A percentile compares a stretch with the other conserved stretches of the same genome.
Evolutionary conservation across 1,139 yeast genomes (phyloP).

Genomic region (Blastobotrys persicus): DNA sequence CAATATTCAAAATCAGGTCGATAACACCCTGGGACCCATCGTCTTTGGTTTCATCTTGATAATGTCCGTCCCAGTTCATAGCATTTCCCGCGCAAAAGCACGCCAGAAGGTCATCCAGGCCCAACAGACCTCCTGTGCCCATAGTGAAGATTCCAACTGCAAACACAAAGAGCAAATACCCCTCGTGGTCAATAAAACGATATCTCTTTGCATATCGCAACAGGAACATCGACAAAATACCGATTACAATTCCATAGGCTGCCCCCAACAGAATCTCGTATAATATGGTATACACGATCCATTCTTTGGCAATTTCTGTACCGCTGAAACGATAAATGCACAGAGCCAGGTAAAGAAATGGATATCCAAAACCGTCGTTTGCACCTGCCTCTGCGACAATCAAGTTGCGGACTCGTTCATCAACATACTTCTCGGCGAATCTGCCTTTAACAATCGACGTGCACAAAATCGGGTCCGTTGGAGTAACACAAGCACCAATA

Average conservation of each 20-base stretch:
- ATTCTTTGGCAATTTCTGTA: slow-evolving; percentile 35
- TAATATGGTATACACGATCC: slow-evolving; percentile 39
- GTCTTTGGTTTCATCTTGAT: slow-evolving; percentile 32
- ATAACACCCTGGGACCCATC: slow-evolving; percentile 35
- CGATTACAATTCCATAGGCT: slow-evolving; percentile 37
- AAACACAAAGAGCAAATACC: slow-evolving; percentile 69
- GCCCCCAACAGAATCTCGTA: slow-evolving; percentile 40
- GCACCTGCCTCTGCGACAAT: slow-evolving; percentile 44
- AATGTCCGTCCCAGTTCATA: slow-evolving; percentile 39
- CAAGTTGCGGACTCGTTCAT: slow-evolving; percentile 33
- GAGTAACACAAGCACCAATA: slow-evolving; percentile 45
- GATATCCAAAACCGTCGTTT: slow-evolving; percentile 44
- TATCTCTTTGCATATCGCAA: slow-evolving; percentile 30
- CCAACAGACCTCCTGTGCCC: slow-evolving; percentile 41
- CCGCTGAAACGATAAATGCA: slow-evolving; percentile 34
- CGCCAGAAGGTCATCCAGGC: slow-evolving; percentile 42
- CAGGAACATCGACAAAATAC: slow-evolving; percentile 33
- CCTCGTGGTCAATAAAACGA: slow-evolving; percentile 44
- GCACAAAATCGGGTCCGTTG: slow-evolving; percentile 47
- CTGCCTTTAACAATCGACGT: slow-evolving; percentile 45
- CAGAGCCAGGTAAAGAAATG: slow-evolving; percentile 40
- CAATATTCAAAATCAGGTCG: slow-evolving; percentile 38
- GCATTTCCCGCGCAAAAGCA: slow-evolving; percentile 39
- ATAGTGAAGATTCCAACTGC: slow-evolving; percentile 72
- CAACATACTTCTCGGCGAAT: slow-evolving; percentile 41